phyloP scores from a whole-genome alignment of 164 flowering plant genomes.

The Echeveria elegans region DNA sequence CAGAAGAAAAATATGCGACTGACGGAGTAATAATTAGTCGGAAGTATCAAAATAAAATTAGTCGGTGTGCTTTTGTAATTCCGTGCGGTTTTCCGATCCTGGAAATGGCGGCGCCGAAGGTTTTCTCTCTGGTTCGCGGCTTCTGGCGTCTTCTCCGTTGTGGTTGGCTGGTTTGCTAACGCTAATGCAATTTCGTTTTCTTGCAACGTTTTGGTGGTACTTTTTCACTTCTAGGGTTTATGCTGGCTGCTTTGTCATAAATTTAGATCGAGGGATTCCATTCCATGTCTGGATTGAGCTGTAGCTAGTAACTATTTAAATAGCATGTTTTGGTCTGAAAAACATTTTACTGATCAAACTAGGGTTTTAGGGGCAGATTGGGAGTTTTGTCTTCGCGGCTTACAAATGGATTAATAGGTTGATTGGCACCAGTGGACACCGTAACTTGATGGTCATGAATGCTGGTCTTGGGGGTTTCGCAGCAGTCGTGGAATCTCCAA shows the following conservation, averaged over 20 bases:
- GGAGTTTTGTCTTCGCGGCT: no score
- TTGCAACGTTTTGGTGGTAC: neutral
- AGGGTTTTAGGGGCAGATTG: no score
- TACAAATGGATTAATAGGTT: no score
- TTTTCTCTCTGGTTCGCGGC: conserved; percentile 4
- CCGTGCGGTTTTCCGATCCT: neutral
- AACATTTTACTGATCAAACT: no score
- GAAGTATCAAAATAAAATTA: no score
- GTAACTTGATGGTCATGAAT: conserved; percentile 91
- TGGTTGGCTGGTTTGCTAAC: neutral
- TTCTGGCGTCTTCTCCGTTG: conserved; percentile 2
- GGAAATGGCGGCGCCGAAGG: conserved; percentile 4
- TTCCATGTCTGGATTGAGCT: neutral
- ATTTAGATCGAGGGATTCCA: no score
- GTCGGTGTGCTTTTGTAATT: neutral
- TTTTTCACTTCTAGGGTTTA: neutral
- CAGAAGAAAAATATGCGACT: no score
- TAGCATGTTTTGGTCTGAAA: neutral
- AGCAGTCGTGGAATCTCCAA: conserved; percentile 65
- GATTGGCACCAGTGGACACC: no score
- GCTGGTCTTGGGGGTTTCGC: conserved; percentile 86
- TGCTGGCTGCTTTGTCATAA: no score
- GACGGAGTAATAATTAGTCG: no score
- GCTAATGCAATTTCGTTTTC: no score
- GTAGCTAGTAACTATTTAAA: neutral